Percentiles rank a stretch among this genome's conserved stretches.
phyloP scores from a whole-genome alignment of 345 rosid genomes.

The Salix suchowensis region DNA sequence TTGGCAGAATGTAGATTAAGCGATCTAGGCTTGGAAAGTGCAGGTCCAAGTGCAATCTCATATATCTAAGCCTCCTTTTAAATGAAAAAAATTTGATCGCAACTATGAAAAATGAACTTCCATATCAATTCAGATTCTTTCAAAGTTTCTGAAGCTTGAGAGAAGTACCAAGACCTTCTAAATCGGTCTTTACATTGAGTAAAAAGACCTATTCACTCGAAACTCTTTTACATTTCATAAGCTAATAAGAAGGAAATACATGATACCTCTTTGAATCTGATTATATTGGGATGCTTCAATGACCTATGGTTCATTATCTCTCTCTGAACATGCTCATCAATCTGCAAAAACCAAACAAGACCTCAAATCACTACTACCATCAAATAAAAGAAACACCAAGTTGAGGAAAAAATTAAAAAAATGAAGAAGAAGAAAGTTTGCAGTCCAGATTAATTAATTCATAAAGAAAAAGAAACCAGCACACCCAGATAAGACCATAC shows the following conservation, averaged over 20 bases:
- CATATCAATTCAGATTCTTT: not conserved
- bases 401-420: not conserved
- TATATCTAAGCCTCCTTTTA: not conserved
- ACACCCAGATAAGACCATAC: not conserved
- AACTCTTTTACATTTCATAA: not conserved
- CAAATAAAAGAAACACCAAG: not conserved
- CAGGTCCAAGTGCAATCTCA: not conserved
- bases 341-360: not conserved
- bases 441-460: not conserved
- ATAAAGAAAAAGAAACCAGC: not conserved
- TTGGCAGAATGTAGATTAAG: not conserved
- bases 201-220: not conserved
- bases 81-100: not conserved
- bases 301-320: conserved; percentile 24
- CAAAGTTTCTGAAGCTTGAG: not conserved
- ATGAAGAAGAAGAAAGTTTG: not conserved
- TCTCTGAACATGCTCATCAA: conserved; percentile 25
- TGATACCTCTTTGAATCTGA: conserved; percentile 23
- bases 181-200: not conserved
- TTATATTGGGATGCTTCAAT: conserved; percentile 22
- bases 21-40: not conserved
- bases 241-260: not conserved
- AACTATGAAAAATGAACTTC: not conserved
- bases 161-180: no score
- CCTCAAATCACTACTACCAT: not conserved